A percentile compares a stretch with the other conserved stretches of the same genome.
These are phyloP conservation scores for Aspergillus mulundensis DNA, from an alignment of 495 filamentous ascomycete genomes.

Conservation along the genomic window DNA sequence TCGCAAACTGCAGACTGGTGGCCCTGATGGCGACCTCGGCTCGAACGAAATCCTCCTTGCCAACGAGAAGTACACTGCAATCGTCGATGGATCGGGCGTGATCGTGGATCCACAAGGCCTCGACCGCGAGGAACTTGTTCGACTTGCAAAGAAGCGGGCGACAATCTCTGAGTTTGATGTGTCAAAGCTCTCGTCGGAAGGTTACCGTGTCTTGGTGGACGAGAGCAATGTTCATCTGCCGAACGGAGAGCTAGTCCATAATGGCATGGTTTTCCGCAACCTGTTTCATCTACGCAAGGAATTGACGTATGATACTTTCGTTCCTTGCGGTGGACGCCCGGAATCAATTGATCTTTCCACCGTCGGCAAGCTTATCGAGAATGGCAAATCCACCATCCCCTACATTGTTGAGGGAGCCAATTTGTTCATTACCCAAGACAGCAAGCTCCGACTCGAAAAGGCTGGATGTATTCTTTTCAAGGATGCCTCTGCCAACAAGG, in stretches of 20 bases:
- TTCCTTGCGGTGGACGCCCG: slow-evolving; percentile 93
- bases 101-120: slow-evolving; percentile 89
- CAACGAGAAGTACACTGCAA: slow-evolving; percentile 88
- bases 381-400: slow-evolving; percentile 78
- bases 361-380: slow-evolving; percentile 74
- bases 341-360: slow-evolving; percentile 93
- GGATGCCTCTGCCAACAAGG: slow-evolving; percentile 98
- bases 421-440: slow-evolving; percentile 97
- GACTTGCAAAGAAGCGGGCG: slow-evolving; percentile 77
- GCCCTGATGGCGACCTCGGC: slow-evolving; percentile 92
- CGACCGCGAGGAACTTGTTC: slow-evolving; percentile 74
- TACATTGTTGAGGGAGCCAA: slow-evolving; percentile 98
- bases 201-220: slow-evolving; percentile 91
- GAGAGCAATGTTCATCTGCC: slow-evolving; percentile 83
- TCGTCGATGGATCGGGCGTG: slow-evolving; percentile 94
- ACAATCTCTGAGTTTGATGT: slow-evolving; percentile 90
- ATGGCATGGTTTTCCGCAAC: slow-evolving; percentile 95
- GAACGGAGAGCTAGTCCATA: slow-evolving; percentile 77
- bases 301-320: slow-evolving; percentile 79
- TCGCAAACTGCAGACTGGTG: slow-evolving; percentile 93
- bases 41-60: slow-evolving; percentile 96
- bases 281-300: slow-evolving; percentile 84
- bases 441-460: slow-evolving; percentile 88
- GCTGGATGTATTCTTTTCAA: slow-evolving; percentile 94
- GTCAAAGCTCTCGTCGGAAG: slow-evolving; percentile 77